A percentile compares a stretch with the other conserved stretches of the same genome.
Evolutionary conservation across 805 yeast species (phyloP).

Genomic region (Myxozyma mucilagina): DNA sequence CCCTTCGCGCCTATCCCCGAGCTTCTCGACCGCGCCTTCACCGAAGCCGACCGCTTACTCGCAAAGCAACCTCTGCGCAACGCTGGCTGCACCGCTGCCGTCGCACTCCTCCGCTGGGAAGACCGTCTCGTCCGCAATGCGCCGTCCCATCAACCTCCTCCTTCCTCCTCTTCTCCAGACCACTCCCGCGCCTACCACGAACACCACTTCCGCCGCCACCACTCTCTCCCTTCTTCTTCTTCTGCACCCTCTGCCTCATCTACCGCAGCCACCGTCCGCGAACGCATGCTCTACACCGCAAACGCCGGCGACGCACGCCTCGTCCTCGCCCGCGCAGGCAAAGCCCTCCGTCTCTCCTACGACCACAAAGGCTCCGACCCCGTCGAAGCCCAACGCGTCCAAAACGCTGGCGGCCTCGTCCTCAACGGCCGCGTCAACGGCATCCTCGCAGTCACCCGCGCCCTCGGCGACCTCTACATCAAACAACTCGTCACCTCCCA

Average conservation of each 20-base stretch:
- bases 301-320: constrained; percentile 93
- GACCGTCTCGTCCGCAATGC: constrained; percentile 9
- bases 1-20: constrained; percentile 55
- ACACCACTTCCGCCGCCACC: constrained; percentile 20
- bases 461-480: constrained; percentile 91
- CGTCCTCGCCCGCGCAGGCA: constrained; percentile 69
- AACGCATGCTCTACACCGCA: constrained; percentile 81
- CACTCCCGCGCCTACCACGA: constrained; percentile 26
- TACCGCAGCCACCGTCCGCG: constrained; percentile 18
- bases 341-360: constrained; percentile 76
- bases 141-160: neutral
- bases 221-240: constrained; percentile 3
- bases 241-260: neutral
- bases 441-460: constrained; percentile 88
- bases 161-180: no score
- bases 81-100: constrained; percentile 95
- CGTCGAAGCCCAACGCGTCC: constrained; percentile 73
- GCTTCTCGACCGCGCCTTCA: constrained; percentile 66
- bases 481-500: constrained; percentile 84
- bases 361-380: constrained; percentile 91
- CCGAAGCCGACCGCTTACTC: constrained; percentile 71
- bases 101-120: constrained; percentile 88
- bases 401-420: constrained; percentile 78
- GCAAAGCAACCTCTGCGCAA: constrained; percentile 62
- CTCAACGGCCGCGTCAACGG: constrained; percentile 94